These are phyloP conservation scores for Colletotrichum echinochloae DNA, from an alignment of 2,329 filamentous ascomycete genomes.

Conservation along the genomic window DNA sequence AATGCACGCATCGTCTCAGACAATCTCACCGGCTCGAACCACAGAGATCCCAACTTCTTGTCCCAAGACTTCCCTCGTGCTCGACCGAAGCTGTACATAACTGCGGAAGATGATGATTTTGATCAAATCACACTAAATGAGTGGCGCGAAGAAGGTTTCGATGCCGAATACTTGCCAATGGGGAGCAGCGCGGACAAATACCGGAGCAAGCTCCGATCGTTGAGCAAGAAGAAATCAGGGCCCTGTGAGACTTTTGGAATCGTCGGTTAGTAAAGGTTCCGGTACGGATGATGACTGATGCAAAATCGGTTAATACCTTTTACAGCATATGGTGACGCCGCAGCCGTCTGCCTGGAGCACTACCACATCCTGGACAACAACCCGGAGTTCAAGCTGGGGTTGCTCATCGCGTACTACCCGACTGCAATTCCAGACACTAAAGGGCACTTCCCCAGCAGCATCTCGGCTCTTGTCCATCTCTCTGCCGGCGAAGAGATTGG, in stretches of 20 bases:
- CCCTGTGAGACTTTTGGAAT: conserved; percentile 60
- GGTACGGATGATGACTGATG: background rate
- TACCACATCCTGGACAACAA: conserved; percentile 60
- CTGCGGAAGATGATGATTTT: conserved; percentile 57
- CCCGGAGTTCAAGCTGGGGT: conserved; percentile 55
- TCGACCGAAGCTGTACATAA: conserved; percentile 56
- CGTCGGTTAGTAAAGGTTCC: conserved; percentile 48
- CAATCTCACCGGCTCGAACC: conserved; percentile 49
- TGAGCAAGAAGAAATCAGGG: conserved; percentile 50
- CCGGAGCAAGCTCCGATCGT: conserved; percentile 48
- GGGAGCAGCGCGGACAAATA: conserved; percentile 52
- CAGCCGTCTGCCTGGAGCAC: conserved; percentile 56
- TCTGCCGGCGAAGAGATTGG: conserved; percentile 53
- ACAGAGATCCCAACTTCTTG: conserved; percentile 57
- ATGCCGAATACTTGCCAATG: conserved; percentile 57
- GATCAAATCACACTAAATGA: conserved; percentile 52
- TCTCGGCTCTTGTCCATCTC: conserved; percentile 56
- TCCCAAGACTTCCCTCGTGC: conserved; percentile 54
- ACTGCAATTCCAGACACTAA: conserved; percentile 57
- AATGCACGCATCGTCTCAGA: conserved; percentile 49
- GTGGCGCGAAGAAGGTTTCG: conserved; percentile 58
- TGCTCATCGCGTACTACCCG: conserved; percentile 60
- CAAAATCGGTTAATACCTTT: background rate
- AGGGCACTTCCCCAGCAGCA: conserved; percentile 54
- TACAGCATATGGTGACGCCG: conserved; percentile 58